These are phyloP conservation scores for Pseudogymnoascus sp. DNA, from an alignment of 2,329 filamentous ascomycete species.

Conservation along the genomic window DNA sequence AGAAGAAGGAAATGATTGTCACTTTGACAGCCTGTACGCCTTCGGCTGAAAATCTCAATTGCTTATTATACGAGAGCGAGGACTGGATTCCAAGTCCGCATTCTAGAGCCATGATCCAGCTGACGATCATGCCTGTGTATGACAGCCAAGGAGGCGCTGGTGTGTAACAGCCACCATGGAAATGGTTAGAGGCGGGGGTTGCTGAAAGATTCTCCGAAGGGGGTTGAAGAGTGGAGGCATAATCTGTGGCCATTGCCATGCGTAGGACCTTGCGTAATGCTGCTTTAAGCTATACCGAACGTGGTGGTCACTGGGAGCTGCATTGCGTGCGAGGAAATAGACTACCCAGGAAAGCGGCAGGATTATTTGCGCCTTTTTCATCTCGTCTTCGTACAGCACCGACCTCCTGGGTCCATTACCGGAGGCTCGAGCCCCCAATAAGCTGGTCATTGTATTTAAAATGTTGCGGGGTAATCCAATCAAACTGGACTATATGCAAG, in stretches of 20 bases:
- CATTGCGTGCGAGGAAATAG: not conserved
- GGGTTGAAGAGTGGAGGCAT: not conserved
- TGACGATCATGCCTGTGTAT: not conserved
- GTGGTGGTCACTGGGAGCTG: not conserved
- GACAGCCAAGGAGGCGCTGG: not conserved
- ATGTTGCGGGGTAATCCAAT: not conserved
- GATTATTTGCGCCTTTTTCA: not conserved
- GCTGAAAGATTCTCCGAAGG: not conserved
- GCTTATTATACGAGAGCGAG: not conserved
- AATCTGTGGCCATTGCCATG: not conserved
- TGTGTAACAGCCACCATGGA: not conserved
- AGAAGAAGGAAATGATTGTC: not conserved
- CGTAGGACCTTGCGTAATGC: not conserved
- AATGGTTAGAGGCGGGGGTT: not conserved
- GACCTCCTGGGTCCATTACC: not conserved
- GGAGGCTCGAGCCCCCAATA: not conserved
- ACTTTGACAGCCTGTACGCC: not conserved
- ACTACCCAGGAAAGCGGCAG: not conserved
- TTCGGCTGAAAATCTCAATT: not conserved
- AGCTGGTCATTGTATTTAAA: not conserved
- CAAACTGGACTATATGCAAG: not conserved
- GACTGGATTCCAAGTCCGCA: not conserved
- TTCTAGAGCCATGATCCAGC: not conserved
- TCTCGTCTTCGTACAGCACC: not conserved
- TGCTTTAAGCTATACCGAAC: not conserved